Base-by-base conservation (phyloP, 2,329 filamentous ascomycete species). In the Acephala macrosclerotiorum region DNA sequence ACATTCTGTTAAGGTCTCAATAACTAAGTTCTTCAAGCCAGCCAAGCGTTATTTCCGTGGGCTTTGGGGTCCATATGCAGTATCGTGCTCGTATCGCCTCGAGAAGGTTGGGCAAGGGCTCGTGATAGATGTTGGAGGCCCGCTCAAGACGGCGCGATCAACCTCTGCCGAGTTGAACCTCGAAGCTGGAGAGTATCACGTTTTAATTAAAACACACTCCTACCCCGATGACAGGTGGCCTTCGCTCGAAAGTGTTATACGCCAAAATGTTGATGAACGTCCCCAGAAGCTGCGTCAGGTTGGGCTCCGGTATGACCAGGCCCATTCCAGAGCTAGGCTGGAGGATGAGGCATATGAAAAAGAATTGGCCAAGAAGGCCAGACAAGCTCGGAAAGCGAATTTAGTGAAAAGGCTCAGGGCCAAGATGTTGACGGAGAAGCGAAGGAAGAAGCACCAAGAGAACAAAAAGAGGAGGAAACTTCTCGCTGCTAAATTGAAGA, bases 21-120 rank as follows among this genome's bases (percentile, higher is more conserved):
- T 20, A 51, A 25, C 25, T 22, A 22, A 22, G 3, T 14, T 3
- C 1, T 86, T 85, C 0, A 63, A 69, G 38, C 83, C 90, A n/a
- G 87, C 90, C 71, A 77, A 80, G 16, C 81, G 87, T 18, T 90
- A 89, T 73, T 90, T 88, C 75, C 82, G 82, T 66, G 87, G 87
- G 4, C 81, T 90, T 0, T 79, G 83, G 40, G 88, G 88, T 5
- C 84, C 88, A 73, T 90, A 89, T 65, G 38, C 45, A 5, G 83
- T 82, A 64, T 68, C 76, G 18, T 70, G 87, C 79, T 77, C 74
- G n/a, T 79, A 79, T 67, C 79, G 84, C 7, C 75, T 87, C 1
- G 84, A 87, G 66, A 79, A 81, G 63, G 78, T 81, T 2, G 81
- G 81, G 7, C 81, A 83, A 2, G 22, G 22, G 8, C 85, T 87